Base-by-base conservation (phyloP, 2,329 filamentous ascomycete genomes). In the Paradendryphiella salina region DNA sequence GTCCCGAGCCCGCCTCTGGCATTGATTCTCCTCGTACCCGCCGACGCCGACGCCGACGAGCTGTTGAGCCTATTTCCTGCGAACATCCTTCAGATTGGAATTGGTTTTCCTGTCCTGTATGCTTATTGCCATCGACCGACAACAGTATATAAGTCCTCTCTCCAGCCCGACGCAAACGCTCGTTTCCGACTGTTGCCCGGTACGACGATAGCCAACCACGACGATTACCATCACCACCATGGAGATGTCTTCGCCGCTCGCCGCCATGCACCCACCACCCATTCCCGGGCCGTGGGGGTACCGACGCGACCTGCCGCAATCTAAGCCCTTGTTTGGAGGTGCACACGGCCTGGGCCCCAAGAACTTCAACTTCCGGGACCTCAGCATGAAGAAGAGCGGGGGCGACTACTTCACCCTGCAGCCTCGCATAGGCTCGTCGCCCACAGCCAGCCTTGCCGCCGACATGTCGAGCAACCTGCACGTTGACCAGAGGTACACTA, bases 381-480 rank as follows among this genome's bases (percentile, higher is more conserved):
- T 88, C 69, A 86, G 84, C 67, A 87, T 81, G 90, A 89, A 80
- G 82, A 75, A 85, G 70, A 76, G 83, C 61, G 79, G 81, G 56
- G 76, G 80, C 29, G 92, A 96, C 74, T 96, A 94, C 78, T 96
- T 97, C 78, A 86, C 82, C 65, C 75, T 88, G 65, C 91, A 89
- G 70, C 82, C 87, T 44, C 79, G 90, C 66, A 85, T 85, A 61
- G 90, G 90, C 40, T 96, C 92, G 15, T 99, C 94, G 49, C 94
- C 94, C 5, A 92, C 91, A 29, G 86, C 90, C 44, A 96, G 90
- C 69, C 79, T 99, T 63, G 93, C 92, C 34, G 92, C 91, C 56
- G 94, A 99, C 76, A 82, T 97, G 65, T 96, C 92, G 51, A 91
- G 96, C 72, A 99, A 97, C 79, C 96, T 97, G 73, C 89, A 93